Evolutionary conservation across 352 stramenopile species (phyloP), one percentile per base, ranked within the genome.

Genomic region (Pythium rhizo-oryzae): DNA sequence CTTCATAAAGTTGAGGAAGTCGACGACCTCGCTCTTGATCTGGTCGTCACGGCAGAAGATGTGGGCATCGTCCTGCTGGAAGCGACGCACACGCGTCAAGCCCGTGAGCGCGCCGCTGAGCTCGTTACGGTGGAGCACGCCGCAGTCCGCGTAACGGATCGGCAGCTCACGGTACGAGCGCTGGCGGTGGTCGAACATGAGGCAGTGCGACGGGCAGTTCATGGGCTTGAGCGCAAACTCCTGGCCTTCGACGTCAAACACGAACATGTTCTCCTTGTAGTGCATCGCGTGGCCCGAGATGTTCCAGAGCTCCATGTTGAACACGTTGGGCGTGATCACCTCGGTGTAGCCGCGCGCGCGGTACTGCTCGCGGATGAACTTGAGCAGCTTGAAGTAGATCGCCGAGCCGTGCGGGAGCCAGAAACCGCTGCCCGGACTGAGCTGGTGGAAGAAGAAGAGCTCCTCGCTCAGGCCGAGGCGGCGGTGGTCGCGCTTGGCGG

Each of bases 31-130:
- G 66, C 93, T 82, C 76, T 99, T 84, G 12, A 99, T 85, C 77
- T 99, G 97, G 66, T 98, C 93, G 21, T 92, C 89, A 24, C 96
- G 91, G 78, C 96, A 99, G 75, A 99, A 99, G 66, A 99, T 99
- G 76, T 99, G 97, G n/a, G 96, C 97, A 78, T 99, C 97, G 79
- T 99, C 97, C 77, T 99, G 97, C 25, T 98, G 98, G 82, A 99
- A 99, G 37, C 97, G 96, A 25, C 97, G 84, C 54, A 99, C 97
- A 39, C 97, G 86, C 62, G 98, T 98, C 21, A 99, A 81, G 6
- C 97, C 97, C 60, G 98, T 98, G 43, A 99, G 85, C 23, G 97
- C 98, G 19, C 97, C 97, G 18, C 89, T 98, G 19, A 93, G 84
- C 70, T 99, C 97, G 68, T 99, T 99, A 43, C 93, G 85, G 71